Percentiles rank a stretch among this genome's conserved stretches.
These are phyloP conservation scores for Castanopsis chinensis DNA, from an alignment of 306 rosid species.

Conservation along the genomic window DNA sequence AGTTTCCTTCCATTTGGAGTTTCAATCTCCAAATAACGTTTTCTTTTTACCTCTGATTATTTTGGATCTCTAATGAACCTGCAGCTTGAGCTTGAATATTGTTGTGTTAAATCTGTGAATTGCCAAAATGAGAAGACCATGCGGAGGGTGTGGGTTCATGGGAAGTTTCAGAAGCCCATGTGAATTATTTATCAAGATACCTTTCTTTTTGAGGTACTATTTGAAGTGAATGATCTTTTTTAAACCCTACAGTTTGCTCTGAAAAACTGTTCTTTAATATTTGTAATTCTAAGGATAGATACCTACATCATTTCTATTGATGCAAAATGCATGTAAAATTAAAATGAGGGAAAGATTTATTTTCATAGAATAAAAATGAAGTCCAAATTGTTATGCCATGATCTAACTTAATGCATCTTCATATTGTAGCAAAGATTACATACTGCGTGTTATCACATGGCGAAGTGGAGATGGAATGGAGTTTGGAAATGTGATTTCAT, in stretches of 20 bases:
- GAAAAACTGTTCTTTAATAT: background rate
- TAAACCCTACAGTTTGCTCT: background rate
- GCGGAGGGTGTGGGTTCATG: conserved; percentile 97
- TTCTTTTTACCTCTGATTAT: conserved; percentile 7
- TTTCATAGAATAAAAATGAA: no score
- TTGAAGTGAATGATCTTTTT: background rate
- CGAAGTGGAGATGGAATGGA: no score
- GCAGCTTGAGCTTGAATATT: conserved; percentile 88
- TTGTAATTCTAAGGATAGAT: background rate
- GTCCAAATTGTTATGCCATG: no score
- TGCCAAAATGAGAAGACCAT: conserved; percentile 74
- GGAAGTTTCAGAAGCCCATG: conserved; percentile 79
- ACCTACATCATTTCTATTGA: background rate
- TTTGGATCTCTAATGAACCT: conserved; percentile 18
- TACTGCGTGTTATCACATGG: no score
- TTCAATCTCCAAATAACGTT: background rate
- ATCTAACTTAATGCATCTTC: no score
- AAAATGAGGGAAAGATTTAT: no score
- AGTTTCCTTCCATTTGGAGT: background rate
- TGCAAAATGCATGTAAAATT: background rate
- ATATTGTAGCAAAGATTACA: no score
- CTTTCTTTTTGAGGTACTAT: conserved; percentile 1
- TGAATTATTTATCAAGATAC: conserved; percentile 18
- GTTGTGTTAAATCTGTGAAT: conserved; percentile 81
- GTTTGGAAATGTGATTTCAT: no score